Evolutionary conservation across 1,139 yeast species (phyloP), one percentile per base, ranked within the genome.

Genomic region (Yamadazyma oceani): DNA sequence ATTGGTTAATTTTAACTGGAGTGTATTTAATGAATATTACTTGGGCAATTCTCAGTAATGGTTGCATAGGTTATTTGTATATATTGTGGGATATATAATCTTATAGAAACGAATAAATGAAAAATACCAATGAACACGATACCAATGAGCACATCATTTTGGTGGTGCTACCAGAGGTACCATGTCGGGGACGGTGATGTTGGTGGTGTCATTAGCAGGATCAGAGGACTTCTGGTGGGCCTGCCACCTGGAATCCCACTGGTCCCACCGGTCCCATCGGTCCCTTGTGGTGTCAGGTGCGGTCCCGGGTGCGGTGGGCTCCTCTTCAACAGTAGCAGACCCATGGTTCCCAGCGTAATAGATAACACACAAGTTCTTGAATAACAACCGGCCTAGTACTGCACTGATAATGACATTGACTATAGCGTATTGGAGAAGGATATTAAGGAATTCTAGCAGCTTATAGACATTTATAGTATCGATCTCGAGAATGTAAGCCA

Each of bases 1-100:
- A 12, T 64, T 84, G 45, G 75, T 75, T 35, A 80, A 78, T 41
- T 83, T 84, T 64, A 89, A 84, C 59, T 81, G 86, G 84, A 77
- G 69, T 44, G 89, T 83, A n/a, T 82, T 82, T 60, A 83, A 82
- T 17, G 67, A 62, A 27, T 73, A 75, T 56, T 79, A 79, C 44
- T 17, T 12, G 24, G 23, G 23, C 16, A 17, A 12, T 11, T 14
- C 31, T 28, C 9, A 16, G 15, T 9, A 16, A 28, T 26, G 14
- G 17, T 26, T 10, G n/a, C n/a, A n/a, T n/a, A n/a, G n/a, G n/a
- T n/a, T n/a, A n/a, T n/a, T n/a, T n/a, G n/a, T n/a, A n/a, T n/a
- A n/a, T n/a, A n/a, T n/a, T n/a, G n/a, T n/a, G n/a, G n/a, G n/a
- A n/a, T n/a, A n/a, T n/a, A 24, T 24, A 24, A 12, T n/a, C 11